phyloP scores from a whole-genome alignment of 2,329 filamentous ascomycete genomes.

The Colletotrichum phormii region DNA sequence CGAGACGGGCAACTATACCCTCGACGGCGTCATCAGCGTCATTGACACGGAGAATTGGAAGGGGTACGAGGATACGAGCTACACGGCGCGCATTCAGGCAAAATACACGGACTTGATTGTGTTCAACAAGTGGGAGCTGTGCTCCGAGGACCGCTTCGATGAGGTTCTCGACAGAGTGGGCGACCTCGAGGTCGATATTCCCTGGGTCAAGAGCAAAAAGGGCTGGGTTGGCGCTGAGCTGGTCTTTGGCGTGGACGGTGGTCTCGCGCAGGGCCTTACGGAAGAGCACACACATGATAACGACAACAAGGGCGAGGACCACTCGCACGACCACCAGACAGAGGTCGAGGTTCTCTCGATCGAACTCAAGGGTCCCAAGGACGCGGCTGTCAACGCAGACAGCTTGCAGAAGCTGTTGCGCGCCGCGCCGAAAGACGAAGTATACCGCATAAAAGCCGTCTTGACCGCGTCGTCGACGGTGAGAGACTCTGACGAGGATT shows the following conservation, averaged over 20 bases:
- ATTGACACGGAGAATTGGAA: conserved; percentile 96
- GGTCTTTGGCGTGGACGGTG: conserved; percentile 88
- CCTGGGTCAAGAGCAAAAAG: conserved; percentile 86
- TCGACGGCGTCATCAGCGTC: conserved; percentile 90
- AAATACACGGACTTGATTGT: conserved; percentile 91
- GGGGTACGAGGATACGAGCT: conserved; percentile 91
- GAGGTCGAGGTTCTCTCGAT: conserved; percentile 94
- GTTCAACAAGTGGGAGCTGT: conserved; percentile 91
- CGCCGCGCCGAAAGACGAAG: conserved; percentile 87
- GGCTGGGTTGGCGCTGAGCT: conserved; percentile 83
- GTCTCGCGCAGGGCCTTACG: conserved; percentile 70
- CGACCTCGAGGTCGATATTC: conserved; percentile 82
- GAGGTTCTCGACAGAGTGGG: conserved; percentile 82
- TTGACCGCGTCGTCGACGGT: conserved; percentile 61
- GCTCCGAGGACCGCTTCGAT: conserved; percentile 80
- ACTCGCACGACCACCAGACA: conserved; percentile 73
- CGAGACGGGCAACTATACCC: conserved; percentile 76
- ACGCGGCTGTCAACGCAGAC: conserved; percentile 63
- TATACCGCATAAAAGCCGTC: conserved; percentile 91
- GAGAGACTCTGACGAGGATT: conserved; percentile 63
- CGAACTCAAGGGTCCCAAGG: conserved; percentile 64
- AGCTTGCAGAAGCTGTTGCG: conserved; percentile 76
- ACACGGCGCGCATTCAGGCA: conserved; percentile 89
- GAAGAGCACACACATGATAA: conserved; percentile 54
- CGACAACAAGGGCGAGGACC: conserved; percentile 45